Evolutionary conservation across 768 basidiomycete genomes (phyloP), one percentile per base, ranked within the genome.

Genomic region (Suillus alpinus): DNA sequence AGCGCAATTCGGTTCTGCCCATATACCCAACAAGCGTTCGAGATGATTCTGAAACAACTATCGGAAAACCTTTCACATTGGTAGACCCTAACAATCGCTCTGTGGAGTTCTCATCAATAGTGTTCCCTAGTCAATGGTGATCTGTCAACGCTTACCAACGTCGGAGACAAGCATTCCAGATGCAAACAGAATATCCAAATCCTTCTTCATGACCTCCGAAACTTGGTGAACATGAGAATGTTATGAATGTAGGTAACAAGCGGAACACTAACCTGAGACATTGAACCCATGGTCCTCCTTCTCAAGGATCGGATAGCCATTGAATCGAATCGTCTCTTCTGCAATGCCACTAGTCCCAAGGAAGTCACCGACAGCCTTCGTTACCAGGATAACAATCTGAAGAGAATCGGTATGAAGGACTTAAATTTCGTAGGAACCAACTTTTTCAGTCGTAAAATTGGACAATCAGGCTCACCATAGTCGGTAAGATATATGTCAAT

Each of bases 281-380:
- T 96, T 88, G 69, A 92, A 95, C 0, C 92, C 88, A 67, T 93
- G 89, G 70, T 97, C 94, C 62, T 97, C 93, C 69, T 95, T 95
- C 76, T 98, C 96, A 61, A 99, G 78, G 80, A 95, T 95, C 0
- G 97, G 97, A 76, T 90, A 98, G 9, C 95, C 96, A 70, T 97
- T 98, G 77, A 99, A 96, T 18, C 87, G 84, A 68, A 99, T 99
- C 84, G 90, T 93, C 68, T 97, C 93, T 63, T 99, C 97, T 4
- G 97, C 95, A 64, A 99, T 98, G 1, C 97, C 97, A 47, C 84
- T 91, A 7, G 88, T 92, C 26, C 95, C 95, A 52, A 98, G 82
- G 66, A 94, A 89, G 70, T 99, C 96, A 14, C 95, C 94, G 26
- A 98, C 96, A 13, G 95, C 94, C 74, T 98, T 98, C 9, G 97